Conservation (phyloP, 2,329 filamentous ascomycete species). For the Gaeumannomyces tritici region DNA sequence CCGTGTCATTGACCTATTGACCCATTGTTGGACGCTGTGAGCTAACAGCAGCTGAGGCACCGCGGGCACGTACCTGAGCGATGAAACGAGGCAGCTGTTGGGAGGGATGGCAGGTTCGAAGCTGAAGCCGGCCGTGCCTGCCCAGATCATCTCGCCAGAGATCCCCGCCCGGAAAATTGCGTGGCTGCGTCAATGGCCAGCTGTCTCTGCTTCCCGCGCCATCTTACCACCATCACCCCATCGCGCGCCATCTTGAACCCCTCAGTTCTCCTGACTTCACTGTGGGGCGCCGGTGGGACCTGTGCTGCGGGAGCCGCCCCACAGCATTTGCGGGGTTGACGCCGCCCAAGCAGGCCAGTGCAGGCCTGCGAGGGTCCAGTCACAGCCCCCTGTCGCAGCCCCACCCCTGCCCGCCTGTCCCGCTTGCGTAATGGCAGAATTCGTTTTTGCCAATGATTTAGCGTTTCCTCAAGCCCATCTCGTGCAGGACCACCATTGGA, state of each 20-base stretch:
- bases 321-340: neutral
- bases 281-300: neutral
- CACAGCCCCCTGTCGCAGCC: no score
- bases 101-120: neutral
- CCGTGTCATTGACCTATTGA: neutral
- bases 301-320: neutral
- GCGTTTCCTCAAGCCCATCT: neutral
- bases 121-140: neutral
- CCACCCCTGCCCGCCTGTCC: neutral
- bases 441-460: neutral
- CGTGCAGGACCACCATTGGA: neutral
- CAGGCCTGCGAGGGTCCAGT: no score
- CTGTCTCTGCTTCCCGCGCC: neutral
- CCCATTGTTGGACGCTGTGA: neutral
- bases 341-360: no score
- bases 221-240: neutral
- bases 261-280: neutral
- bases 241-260: neutral
- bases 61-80: neutral
- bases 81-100: neutral
- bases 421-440: neutral
- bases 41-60: neutral
- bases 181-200: neutral
- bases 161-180: neutral
- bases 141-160: neutral